Base-by-base conservation (phyloP, 257 asterid species). In the Plantago elongata region DNA sequence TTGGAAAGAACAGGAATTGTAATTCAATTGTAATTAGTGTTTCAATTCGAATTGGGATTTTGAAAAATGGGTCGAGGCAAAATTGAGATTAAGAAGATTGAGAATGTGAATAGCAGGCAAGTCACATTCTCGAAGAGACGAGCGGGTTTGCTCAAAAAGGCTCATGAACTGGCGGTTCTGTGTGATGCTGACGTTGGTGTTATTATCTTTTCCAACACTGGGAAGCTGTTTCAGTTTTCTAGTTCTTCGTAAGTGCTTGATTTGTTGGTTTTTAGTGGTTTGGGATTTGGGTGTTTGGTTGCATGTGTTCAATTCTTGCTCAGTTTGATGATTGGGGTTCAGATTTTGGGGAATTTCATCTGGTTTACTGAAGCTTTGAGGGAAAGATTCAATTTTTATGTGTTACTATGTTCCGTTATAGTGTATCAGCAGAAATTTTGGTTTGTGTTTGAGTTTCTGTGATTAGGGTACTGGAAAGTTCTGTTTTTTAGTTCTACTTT, bases 101-200 rank as follows among this genome's bases (percentile, higher is more conserved):
- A 89, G 77, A 80, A 89, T 76, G 77, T 83, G 9, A 89, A 78
- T 60, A 82, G 84, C 75, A 76, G 97, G 48, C 94, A 89, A 61
- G 95, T 86, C 0, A 89, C 95, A 0, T 89, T 89, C 69, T 84
- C 95, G 0, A 89, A 86, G 78, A 74, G 97, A 63, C 69, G 95
- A 3, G 64, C 71, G 13, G 95, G 97, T 1, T 61, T 89, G 66
- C 63, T 86, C 49, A 89, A 89, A 81, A 89, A 89, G 75, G 97
- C 97, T 0, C 22, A 65, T 57, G 97, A 89, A 74, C 90, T 89
- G 15, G 77, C 91, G 4, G 83, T 89, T 47, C 81, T 89, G 1
- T 89, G 97, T 48, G 97, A 86, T 60, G 86, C 95, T 5, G 83
- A 86, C 52, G 87, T 89, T 34, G 95, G 86, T 7, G 94, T 89